These are phyloP conservation scores for Phaeosphaeriaceae sp. DNA, from an alignment of 2,329 filamentous ascomycete genomes.

Conservation along the genomic window DNA sequence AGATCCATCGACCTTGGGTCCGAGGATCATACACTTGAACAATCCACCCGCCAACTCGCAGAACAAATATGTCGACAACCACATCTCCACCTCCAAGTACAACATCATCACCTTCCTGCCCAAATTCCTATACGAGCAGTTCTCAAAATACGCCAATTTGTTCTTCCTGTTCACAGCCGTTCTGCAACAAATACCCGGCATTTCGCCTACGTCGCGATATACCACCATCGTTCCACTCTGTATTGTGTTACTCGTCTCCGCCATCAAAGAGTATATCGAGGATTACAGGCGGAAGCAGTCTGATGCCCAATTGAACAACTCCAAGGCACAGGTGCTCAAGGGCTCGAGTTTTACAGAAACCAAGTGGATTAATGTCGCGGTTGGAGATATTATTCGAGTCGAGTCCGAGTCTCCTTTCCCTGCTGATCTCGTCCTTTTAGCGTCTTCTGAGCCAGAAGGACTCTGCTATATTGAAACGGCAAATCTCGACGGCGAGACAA, in stretches of 20 bases:
- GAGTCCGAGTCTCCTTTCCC: conserved; percentile 96
- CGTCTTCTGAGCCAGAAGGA: conserved; percentile 95
- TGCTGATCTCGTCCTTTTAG: conserved; percentile 88
- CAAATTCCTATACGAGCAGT: conserved; percentile 97
- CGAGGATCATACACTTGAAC: conserved; percentile 93
- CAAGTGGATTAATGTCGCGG: conserved; percentile 91
- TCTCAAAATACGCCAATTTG: conserved; percentile 98
- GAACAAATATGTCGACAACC: conserved; percentile 94
- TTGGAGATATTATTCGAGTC: conserved; percentile 91
- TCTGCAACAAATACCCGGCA: conserved; percentile 91
- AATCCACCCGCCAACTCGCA: conserved; percentile 89
- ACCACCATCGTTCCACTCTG: conserved; percentile 95
- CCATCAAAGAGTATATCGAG: conserved; percentile 91
- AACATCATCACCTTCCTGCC: conserved; percentile 91
- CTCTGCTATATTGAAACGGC: conserved; percentile 98
- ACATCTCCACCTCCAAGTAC: conserved; percentile 98
- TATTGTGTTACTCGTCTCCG: conserved; percentile 91
- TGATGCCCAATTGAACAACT: conserved; percentile 86
- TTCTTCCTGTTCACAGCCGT: conserved; percentile 98
- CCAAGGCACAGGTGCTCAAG: conserved; percentile 81
- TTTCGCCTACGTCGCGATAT: conserved; percentile 93
- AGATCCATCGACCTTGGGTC: conserved; percentile 90
- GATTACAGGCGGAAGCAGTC: conserved; percentile 90
- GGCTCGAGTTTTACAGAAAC: conserved; percentile 86
- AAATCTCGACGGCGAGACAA: conserved; percentile 96